Evolutionary conservation across 345 rosid genomes (phyloP), one percentile per base, ranked within the genome.

Genomic region (Syzygium aqueum): DNA sequence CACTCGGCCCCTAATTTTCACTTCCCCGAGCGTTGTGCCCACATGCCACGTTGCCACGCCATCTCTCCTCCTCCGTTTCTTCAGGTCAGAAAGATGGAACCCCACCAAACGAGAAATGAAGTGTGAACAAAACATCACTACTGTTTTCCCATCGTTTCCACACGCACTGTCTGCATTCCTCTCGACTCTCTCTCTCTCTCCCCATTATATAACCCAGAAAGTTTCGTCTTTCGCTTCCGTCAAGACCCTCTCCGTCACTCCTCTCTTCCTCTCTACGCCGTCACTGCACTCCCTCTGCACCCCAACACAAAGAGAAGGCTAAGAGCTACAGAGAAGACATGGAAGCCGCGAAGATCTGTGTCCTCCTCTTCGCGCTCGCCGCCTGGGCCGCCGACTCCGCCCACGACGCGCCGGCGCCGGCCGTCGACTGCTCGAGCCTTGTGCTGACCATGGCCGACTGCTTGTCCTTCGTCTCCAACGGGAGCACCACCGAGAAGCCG

Each of bases 381-480:
- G 33, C 27, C 80, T 27, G 80, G 56, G 78, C 84, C 17, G 46
- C 73, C 85, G 49, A 9, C 84, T 63, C 78, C 52, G 85, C 51
- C 37, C 87, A 23, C 23, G 49, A 43, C n/a, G 85, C 85, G 22
- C 85, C 89, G 51, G 46, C 89, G 10, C 87, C 87, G 3, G 78
- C 65, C 4, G 89, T 80, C 91, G 56, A 94, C 94, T 97, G 99
- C 85, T 84, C 95, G 0, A 89, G 83, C 30, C 90, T 97, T 57
- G 89, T 95, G 50, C 37, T 95, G 83, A 94, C 88, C 93, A 91
- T 96, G 96, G 94, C 93, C 3, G 98, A 94, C 84, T 96, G 99
- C 88, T 88, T 97, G 54, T 87, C 96, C 2, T 97, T 89, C 77
- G 99, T 97, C 11, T 89, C 92, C 7, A 93, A 92, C 53, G 99